Evolutionary conservation across 768 basidiomycete genomes (phyloP).

Genomic region (Mycena haematopus): DNA sequence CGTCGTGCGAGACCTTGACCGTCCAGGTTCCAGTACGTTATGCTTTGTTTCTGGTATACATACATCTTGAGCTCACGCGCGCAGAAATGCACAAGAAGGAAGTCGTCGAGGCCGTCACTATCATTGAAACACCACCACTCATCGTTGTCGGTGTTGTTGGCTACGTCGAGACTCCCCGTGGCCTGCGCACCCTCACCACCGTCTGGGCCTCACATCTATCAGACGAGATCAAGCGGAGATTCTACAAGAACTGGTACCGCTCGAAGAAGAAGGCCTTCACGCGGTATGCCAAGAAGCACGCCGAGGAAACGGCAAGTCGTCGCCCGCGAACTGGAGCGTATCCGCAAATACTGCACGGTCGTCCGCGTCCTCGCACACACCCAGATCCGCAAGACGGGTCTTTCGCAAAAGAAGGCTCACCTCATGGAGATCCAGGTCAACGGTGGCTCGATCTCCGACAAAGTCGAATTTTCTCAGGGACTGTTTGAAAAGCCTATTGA

Average conservation of each 20-base stretch:
- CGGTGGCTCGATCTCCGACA: slow-evolving; percentile 94
- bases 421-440: slow-evolving; percentile 99
- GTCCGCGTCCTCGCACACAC: slow-evolving; percentile 99
- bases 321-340: slow-evolving; percentile 96
- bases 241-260: slow-evolving; percentile 99
- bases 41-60: background rate
- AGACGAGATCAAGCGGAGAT: slow-evolving; percentile 97
- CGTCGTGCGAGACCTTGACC: slow-evolving; percentile 98
- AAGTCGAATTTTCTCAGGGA: slow-evolving; percentile 93
- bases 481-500: slow-evolving; percentile 98
- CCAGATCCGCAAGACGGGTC: slow-evolving; percentile 97
- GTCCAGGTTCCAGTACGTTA: slow-evolving; percentile 95
- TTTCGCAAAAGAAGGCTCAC: slow-evolving; percentile 99
- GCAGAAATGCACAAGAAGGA: slow-evolving; percentile 99
- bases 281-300: slow-evolving; percentile 99
- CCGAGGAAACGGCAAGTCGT: slow-evolving; percentile 95
- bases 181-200: slow-evolving; percentile 97
- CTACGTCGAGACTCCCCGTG: slow-evolving; percentile 99
- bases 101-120: slow-evolving; percentile 97
- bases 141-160: slow-evolving; percentile 98
- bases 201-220: slow-evolving; percentile 98
- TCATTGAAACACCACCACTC: slow-evolving; percentile 97
- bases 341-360: slow-evolving; percentile 99
- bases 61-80: slow-evolving; percentile 10
- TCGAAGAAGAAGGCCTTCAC: slow-evolving; percentile 99